Evolutionary conservation across 805 yeast species (phyloP), one percentile per base, ranked within the genome.

Genomic region (Phaffomyces opuntiae): DNA sequence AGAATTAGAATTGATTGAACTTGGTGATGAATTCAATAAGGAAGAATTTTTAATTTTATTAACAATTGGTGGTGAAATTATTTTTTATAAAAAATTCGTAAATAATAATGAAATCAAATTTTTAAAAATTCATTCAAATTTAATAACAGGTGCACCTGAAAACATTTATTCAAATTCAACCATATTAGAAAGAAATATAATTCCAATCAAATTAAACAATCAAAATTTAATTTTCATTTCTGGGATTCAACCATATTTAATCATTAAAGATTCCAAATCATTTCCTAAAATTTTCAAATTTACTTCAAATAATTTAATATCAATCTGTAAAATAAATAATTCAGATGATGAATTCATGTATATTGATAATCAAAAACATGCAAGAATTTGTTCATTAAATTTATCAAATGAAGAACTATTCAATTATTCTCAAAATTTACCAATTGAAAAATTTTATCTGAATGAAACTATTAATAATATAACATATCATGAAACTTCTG

Each of bases 1-100:
- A 57, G 87, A 85, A 61, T 71, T 83, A 0, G 73, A 83, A 61
- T 64, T 78, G 16, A 74, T 79, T 39, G 75, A 74, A 39, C 57
- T 88, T 29, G 96, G 96, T 6, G 86, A 83, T 54, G 60, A 65
- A 9, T 52, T 60, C 32, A 50, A 59, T 27, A 70, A 74, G 38
- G 82, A 80, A 40, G 89, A 85, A 53, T 80, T 80, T 59, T 61
- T 89, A 47, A 73, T 88, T 0, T 69, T 87, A 8, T 64, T 87
- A 42, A 88, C 95, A 0, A 77, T 81, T 58, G 93, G 95, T 44
- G 95, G 95, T 54, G 93, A 87, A 60, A 67, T 88, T 2, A 67
- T 78, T 33, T 66, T 85, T 42, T 89, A 88, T 61, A 80, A 78
- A 53, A 66, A 81, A 33, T 78, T 64, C 49, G 67, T 68, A 49